Base-by-base conservation (phyloP, 352 stramenopile genomes). In the Phytopythium boreale region DNA sequence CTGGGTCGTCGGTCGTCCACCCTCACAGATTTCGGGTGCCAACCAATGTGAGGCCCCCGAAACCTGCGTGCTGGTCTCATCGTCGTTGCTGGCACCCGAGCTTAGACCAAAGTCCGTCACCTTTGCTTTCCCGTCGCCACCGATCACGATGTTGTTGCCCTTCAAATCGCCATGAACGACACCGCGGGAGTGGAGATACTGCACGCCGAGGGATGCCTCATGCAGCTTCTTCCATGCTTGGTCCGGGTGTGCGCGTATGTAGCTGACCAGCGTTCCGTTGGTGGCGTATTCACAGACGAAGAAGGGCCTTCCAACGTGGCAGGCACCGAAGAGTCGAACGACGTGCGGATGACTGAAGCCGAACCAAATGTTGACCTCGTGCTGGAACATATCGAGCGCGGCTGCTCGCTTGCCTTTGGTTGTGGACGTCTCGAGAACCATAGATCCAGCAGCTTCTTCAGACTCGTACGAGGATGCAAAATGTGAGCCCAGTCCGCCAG, bases 101-200 rank as follows among this genome's bases (percentile, higher is more conserved):
- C 70, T 77, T 56, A 77, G 71, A 0, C 70, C 70, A 41, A 77
- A 77, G 34, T 74, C 67, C 14, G 66, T 68, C 14, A 77, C 44
- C 26, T 77, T 77, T 36, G 70, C 70, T 5, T 72, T 74, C 10
- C 61, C 63, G n/a, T 74, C 67, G 22, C 55, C 68, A 20, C 70
- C 63, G 8, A 77, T 62, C 63, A 77, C 62, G 36, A 77, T 71
- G 27, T 74, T 77, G 52, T 77, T 73, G 7, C 66, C 58, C 39
- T 79, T 81, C 8, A 81, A 39, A 50, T 81, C 72, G 36, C 70
- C 71, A 34, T 81, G 74, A 34, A 81, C 56, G 27, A 81, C 70
- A 0, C 46, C 43, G 26, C 61, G 62, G 15, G 63, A 46, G n/a
- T 81, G 74, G 7, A 81, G 50, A 24, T 77, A 79, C 34, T 72